Conservation (phyloP, 2,329 filamentous ascomycete genomes). For the Bimuria novae-zelandiae region DNA sequence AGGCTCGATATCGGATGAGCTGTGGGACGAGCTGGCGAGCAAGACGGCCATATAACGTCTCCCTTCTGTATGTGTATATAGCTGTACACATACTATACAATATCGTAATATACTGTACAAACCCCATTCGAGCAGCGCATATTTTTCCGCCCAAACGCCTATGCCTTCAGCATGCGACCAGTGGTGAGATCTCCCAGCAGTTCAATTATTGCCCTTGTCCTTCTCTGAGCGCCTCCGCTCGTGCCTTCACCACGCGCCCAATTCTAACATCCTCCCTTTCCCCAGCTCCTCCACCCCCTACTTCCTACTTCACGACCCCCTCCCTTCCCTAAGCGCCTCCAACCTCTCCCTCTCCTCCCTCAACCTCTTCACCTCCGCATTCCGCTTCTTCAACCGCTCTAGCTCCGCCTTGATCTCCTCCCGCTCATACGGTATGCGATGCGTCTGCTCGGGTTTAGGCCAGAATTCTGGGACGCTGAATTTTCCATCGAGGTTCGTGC, state of each 20-base stretch:
- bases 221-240: not conserved
- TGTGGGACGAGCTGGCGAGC: constrained; percentile 46
- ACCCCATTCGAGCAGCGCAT: not conserved
- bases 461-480: constrained; percentile 92
- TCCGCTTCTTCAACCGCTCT: constrained; percentile 65
- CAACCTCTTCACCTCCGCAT: constrained; percentile 53
- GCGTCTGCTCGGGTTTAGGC: constrained; percentile 79
- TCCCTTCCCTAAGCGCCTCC: constrained; percentile 29
- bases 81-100: constrained; percentile 31
- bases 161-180: constrained; percentile 12
- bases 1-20: constrained; percentile 44
- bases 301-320: constrained; percentile 35
- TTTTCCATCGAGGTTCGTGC: constrained; percentile 86
- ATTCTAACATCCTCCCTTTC: constrained; percentile 20
- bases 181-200: not conserved
- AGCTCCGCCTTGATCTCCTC: constrained; percentile 86
- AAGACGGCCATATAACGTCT: constrained; percentile 42
- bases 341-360: constrained; percentile 50
- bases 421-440: constrained; percentile 74
- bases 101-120: constrained; percentile 32
- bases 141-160: constrained; percentile 24
- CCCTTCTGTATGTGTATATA: constrained; percentile 6
- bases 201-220: not conserved
- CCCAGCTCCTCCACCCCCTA: constrained; percentile 19
- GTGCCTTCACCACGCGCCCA: not conserved